Conservation (phyloP, 2,329 filamentous ascomycete species). For the Alternaria arborescens region DNA sequence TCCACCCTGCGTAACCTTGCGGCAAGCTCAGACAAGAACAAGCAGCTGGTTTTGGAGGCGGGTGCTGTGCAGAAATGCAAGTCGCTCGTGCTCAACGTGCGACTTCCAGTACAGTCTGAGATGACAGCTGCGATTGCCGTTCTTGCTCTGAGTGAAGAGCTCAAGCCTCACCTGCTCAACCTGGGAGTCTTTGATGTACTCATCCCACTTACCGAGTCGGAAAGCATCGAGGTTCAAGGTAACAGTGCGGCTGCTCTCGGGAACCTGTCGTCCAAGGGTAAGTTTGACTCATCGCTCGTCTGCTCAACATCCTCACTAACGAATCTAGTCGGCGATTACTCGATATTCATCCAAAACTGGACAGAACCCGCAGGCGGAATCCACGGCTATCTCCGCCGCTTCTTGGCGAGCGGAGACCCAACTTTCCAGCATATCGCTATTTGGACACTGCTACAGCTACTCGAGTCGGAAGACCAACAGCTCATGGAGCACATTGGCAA, state of each 20-base stretch:
- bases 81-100: constrained; percentile 90
- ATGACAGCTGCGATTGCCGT: constrained; percentile 99
- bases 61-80: constrained; percentile 99
- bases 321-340: constrained; percentile 85
- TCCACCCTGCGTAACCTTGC: constrained; percentile 95
- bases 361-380: constrained; percentile 90
- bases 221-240: constrained; percentile 97
- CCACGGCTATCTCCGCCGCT: constrained; percentile 91
- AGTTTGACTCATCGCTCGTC: neutral
- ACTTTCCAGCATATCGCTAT: constrained; percentile 99
- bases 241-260: constrained; percentile 96
- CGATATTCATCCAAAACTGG: constrained; percentile 96
- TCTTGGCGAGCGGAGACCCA: constrained; percentile 91
- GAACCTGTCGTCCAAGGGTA: constrained; percentile 97
- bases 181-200: constrained; percentile 95
- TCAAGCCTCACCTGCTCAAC: constrained; percentile 89
- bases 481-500: constrained; percentile 89
- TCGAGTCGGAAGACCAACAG: constrained; percentile 92
- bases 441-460: constrained; percentile 93
- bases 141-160: constrained; percentile 90
- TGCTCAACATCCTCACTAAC: constrained; percentile 35
- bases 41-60: constrained; percentile 94
- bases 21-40: constrained; percentile 96
- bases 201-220: constrained; percentile 92
- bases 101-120: constrained; percentile 93